Evolutionary conservation across 257 asterid genomes (phyloP), one percentile per base, ranked within the genome.

Genomic region (Capsicum rhomboideum): DNA sequence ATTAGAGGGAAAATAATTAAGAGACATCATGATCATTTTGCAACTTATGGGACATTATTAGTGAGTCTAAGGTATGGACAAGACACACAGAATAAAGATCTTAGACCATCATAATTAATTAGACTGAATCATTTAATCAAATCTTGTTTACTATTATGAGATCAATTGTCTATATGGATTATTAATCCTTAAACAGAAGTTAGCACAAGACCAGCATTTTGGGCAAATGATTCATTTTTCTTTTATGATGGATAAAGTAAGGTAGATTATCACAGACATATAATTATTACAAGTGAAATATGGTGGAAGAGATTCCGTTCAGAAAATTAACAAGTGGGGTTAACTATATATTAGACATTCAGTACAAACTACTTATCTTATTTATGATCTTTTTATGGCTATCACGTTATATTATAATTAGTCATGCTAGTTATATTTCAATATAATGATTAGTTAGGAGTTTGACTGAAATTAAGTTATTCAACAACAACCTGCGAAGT

Each of bases 61-160:
- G 66, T 64, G 85, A 67, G 78, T 67, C 84, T 79, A 67, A 82
- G 13, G 54, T 82, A 46, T 20, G 79, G 61, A 74, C 79, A 82
- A 66, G 68, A 82, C 80, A 50, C 59, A 31, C 1, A 82, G 49
- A 67, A 26, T 49, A 26, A 82, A 50, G 81, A 77, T 50, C 63
- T 66, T 67, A 50, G 37, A 66, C 20, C 68, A 82, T 28, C 54
- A 82, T 82, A 29, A 82, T 82, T 67, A 34, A 68, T 68, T 37
- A 18, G 77, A 68, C 37, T 68, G 77, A 31, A 67, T 82, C 28
- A 67, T 82, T 42, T 67, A 82, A 23, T 40, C 67, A 21, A 82
- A 82, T 64, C 80, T 56, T 42, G 21, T 67, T 14, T 63, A 44
- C 21, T 67, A 11, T 63, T 63, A 46, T 46, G 67, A 16, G 61